Base-by-base conservation (phyloP, 2,329 filamentous ascomycete species). In the Fusarium dimerum region DNA sequence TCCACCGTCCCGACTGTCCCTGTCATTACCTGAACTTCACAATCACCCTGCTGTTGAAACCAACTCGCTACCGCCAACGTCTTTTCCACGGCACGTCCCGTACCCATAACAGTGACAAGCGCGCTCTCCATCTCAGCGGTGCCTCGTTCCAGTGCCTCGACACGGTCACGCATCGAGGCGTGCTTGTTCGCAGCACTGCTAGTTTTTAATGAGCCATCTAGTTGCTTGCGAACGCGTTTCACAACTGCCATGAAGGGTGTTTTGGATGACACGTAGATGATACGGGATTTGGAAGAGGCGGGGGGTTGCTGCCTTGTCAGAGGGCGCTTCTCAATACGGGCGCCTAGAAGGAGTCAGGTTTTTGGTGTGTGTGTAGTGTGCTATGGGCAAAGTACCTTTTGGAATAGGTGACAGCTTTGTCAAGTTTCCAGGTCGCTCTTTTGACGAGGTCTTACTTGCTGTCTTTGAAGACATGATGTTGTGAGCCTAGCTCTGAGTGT, bases 231-330 rank as follows among this genome's bases (percentile, higher is more conserved):
- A 13, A 86, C 80, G 46, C 87, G 85, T 62, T 84, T 84, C 12
- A 89, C 78, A 5, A 83, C 77, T 11, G 86, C 82, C 70, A 90
- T 82, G 74, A 90, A 89, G 7, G 86, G 84, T 0, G 87, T 85
- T 38, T 76, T 76, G 40, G 81, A 72, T 38, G 83, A 84, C 51
- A 92, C 76, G 73, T 90, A 90, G 68, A 92, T 76, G 54, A 81
- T 67, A 43, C 70, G 72, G 8, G 72, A 65, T 46, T 74, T 76
- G 44, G 76, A 73, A 17, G 77, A 75, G 13, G 70, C 66, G n/a
- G 76, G 73, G 11, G 70, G 64, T 48, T 75, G 73, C 7, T 64
- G 71, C 55, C 73, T 67, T 57, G 68, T 66, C 40, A 79, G 68
- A 5, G 80, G 77, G 9, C 79, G 76, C 62, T 80, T 81, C 47